Evolutionary conservation across 352 stramenopile genomes (phyloP).

Genomic region (Globisporangium apiculatum): DNA sequence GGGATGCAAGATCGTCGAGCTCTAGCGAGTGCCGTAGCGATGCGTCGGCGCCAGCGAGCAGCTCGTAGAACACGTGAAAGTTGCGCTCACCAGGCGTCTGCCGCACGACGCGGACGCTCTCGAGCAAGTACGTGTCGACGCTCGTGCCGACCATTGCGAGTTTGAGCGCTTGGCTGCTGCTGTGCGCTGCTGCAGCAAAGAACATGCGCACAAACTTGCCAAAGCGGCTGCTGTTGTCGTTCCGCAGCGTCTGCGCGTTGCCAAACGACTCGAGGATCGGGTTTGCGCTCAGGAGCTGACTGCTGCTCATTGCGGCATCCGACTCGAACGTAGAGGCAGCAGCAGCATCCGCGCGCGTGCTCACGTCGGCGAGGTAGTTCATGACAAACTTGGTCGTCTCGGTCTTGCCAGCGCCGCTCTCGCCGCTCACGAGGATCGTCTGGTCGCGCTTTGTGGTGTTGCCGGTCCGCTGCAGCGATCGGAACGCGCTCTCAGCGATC

Average conservation of each 20-base stretch:
- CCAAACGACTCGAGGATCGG: constrained; percentile 85
- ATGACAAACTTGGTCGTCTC: constrained; percentile 72
- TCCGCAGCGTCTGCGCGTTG: constrained; percentile 69
- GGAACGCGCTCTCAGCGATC: constrained; percentile 66
- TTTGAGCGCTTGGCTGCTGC: constrained; percentile 14
- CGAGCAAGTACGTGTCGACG: constrained; percentile 88
- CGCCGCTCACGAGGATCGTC: constrained; percentile 38
- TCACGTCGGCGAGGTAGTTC: constrained; percentile 49
- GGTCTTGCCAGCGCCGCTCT: constrained; percentile 41
- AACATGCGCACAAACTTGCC: constrained; percentile 87
- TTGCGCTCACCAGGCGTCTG: constrained; percentile 69
- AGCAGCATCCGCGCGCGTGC: neutral
- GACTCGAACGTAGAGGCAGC: no score
- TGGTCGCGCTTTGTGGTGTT: constrained; percentile 32
- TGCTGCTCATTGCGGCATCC: constrained; percentile 34
- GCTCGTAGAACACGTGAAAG: constrained; percentile 81
- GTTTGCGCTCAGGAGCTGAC: constrained; percentile 72
- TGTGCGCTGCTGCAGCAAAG: constrained; percentile 36
- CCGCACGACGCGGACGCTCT: constrained; percentile 88
- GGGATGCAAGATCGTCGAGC: constrained; percentile 24
- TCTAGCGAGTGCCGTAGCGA: constrained; percentile 33
- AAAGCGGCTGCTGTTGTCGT: constrained; percentile 84
- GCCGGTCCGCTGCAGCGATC: constrained; percentile 31
- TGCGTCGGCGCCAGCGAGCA: constrained; percentile 47
- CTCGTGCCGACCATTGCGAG: constrained; percentile 55